Evolutionary conservation across 371 early-diverging fungal species (phyloP), one percentile per base, ranked within the genome.

Genomic region (Rhizopus delemar): DNA sequence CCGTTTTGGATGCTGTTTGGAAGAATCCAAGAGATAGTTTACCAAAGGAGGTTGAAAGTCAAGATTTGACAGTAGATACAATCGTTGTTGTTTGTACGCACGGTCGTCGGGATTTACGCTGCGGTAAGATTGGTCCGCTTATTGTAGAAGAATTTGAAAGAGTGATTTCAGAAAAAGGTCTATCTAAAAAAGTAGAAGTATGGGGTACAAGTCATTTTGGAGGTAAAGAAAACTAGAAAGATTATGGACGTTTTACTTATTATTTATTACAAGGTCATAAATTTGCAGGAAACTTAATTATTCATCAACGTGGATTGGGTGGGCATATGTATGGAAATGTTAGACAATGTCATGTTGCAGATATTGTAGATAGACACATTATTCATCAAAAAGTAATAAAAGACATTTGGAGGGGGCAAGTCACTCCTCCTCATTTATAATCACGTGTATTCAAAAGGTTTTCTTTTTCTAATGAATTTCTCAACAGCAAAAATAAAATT

Each of bases 291-390:
- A 77, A 77, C 56, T 31, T 80, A 9, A 75, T 80, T 31, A 75
- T 80, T 41, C 81, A 80, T 58, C 73, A 72, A 54, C 68, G 70
- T 33, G 64, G 69, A 3, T 60, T 77, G 33, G 78, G 78, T 2
- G 81, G 81, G 0, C 81, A 80, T 31, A 65, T 75, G 59, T 80
- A 80, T 54, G 78, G 81, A n/a, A 80, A 80, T 41, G 73, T 80
- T 8, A 64, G 81, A 29, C 68, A 71, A 13, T 80, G 81, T 46
- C 77, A 77, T 56, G 76, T 80, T 8, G 53, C 66, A 8, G 65
- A 54, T 32, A 63, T 80, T 28, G 59, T 80, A 7, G 76, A 80
- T 60, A 68, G 81, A 39, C 81, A 80, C 51, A 69, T 80, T 38
- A 53, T 75, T 15, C 57, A 74, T 46, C 56, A 62, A 32, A 73